phyloP scores from a whole-genome alignment of 495 filamentous ascomycete species.

The Aspergillus cavernicola region DNA sequence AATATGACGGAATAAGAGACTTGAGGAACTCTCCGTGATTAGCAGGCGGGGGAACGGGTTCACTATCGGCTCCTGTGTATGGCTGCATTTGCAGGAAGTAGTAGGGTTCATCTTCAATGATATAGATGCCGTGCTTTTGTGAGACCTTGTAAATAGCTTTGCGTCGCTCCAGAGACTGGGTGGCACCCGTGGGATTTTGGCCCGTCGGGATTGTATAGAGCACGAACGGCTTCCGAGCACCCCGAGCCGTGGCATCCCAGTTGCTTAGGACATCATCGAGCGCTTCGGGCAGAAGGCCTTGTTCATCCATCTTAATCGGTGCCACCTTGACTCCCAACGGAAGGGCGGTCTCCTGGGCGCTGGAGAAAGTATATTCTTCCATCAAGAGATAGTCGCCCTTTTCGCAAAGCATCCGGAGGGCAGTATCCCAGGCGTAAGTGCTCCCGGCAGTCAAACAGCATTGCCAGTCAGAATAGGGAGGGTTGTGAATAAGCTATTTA shows the following conservation, averaged over 20 bases:
- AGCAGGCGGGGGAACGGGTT: constrained; percentile 49
- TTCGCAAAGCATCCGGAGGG: constrained; percentile 72
- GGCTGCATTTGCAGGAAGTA: constrained; percentile 97
- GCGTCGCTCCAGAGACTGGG: constrained; percentile 63
- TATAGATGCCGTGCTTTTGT: constrained; percentile 78
- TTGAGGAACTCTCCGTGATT: constrained; percentile 58
- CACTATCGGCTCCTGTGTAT: constrained; percentile 54
- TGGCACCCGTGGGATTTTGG: constrained; percentile 91
- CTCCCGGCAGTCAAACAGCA: constrained; percentile 71
- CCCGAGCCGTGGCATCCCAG: constrained; percentile 58
- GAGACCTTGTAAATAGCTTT: constrained; percentile 69
- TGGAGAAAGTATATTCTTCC: constrained; percentile 84
- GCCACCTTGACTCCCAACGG: constrained; percentile 73
- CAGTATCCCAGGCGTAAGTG: constrained; percentile 73
- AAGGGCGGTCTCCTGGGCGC: constrained; percentile 73
- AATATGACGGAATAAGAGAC: constrained; percentile 56
- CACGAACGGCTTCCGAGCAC: constrained; percentile 68
- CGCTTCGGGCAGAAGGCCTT: constrained; percentile 66
- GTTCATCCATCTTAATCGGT: constrained; percentile 70
- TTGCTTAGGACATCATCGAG: constrained; percentile 62
- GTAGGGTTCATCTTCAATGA: constrained; percentile 94
- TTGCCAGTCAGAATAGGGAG: constrained; percentile 75
- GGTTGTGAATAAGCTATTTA: constrained; percentile 37
- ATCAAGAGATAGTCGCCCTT: constrained; percentile 69
- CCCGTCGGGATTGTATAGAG: constrained; percentile 58